These are phyloP conservation scores for Tuber indicum DNA, from an alignment of 495 filamentous ascomycete species.

Conservation along the genomic window DNA sequence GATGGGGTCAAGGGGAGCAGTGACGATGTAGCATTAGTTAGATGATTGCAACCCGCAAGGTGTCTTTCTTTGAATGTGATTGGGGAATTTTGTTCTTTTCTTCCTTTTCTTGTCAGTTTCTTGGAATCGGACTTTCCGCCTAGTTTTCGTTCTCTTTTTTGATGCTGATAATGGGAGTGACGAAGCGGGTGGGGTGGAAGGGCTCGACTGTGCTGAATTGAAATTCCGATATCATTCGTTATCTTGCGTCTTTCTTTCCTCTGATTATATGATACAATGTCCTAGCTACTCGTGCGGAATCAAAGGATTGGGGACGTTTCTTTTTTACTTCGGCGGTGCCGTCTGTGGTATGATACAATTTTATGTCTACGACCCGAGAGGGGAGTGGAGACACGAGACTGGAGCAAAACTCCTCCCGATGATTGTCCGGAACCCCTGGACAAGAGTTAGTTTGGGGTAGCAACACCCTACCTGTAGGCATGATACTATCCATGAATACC, in stretches of 20 bases:
- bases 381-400: background rate
- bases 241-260: slow-evolving; percentile 2
- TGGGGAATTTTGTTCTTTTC: slow-evolving; percentile 8
- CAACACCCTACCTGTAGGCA: background rate
- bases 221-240: slow-evolving; percentile 4
- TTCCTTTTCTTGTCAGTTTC: slow-evolving; percentile 2
- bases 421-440: background rate
- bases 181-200: background rate
- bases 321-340: background rate
- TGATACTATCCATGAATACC: background rate
- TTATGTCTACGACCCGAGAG: background rate
- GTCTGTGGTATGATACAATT: background rate
- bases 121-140: background rate
- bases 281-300: background rate
- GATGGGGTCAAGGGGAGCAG: slow-evolving; percentile 55
- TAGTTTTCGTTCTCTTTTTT: background rate
- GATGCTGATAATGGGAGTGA: background rate
- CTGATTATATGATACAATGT: background rate
- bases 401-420: background rate
- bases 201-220: slow-evolving; percentile 5
- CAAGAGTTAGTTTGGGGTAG: background rate
- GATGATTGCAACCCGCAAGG: background rate
- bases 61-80: background rate
- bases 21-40: slow-evolving; percentile 1
- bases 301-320: background rate